Evolutionary conservation across 1,284 basidiomycete species (phyloP).

Genomic region (Apiotrichum veenhuisii): DNA sequence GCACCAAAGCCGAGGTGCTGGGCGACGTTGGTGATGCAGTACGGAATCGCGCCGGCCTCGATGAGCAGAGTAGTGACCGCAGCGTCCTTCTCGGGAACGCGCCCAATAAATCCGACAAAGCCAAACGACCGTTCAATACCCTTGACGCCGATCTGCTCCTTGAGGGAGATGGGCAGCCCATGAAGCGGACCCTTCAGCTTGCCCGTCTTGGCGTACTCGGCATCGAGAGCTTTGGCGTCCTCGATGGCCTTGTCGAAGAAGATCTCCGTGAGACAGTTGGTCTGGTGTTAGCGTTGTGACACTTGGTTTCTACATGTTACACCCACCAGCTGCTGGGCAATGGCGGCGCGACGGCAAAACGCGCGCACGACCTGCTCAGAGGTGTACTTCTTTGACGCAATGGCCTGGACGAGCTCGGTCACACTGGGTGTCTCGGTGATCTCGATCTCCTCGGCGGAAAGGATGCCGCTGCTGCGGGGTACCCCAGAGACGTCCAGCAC

Average conservation of each 20-base stretch:
- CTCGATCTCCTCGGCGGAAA: conserved; percentile 60
- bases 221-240: conserved; percentile 47
- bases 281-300: conserved; percentile 5
- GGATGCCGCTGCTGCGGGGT: conserved; percentile 60
- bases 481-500: conserved; percentile 53
- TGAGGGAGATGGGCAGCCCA: conserved; percentile 51
- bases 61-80: conserved; percentile 15
- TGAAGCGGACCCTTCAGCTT: conserved; percentile 49
- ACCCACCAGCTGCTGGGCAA: conserved; percentile 66
- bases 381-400: conserved; percentile 19
- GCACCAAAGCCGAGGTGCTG: conserved; percentile 29
- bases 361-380: conserved; percentile 44
- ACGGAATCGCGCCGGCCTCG: conserved; percentile 24
- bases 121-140: conserved; percentile 36
- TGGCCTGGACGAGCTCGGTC: conserved; percentile 20
- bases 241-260: conserved; percentile 46
- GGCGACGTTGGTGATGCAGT: conserved; percentile 24
- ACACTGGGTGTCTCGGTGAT: conserved; percentile 57
- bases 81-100: conserved; percentile 10
- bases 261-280: conserved; percentile 49
- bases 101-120: conserved; percentile 16
- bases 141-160: conserved; percentile 24
- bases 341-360: conserved; percentile 70
- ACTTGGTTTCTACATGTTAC: too few relatives aligned
- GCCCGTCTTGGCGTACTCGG: conserved; percentile 42